Conservation (phyloP, 495 filamentous ascomycete species). For the Neurospora hispaniola region DNA sequence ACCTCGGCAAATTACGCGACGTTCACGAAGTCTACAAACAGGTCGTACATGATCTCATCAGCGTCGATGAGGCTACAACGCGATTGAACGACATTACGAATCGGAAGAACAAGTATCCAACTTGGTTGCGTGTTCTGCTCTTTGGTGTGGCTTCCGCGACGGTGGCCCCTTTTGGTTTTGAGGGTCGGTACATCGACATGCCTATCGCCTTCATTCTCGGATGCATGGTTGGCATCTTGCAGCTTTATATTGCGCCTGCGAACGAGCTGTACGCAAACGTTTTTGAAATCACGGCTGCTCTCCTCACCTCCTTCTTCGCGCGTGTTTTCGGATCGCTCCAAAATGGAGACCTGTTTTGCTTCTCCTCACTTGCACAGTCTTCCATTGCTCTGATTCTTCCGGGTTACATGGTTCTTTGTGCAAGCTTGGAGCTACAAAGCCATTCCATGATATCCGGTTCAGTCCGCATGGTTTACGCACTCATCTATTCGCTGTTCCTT, state of each 20-base stretch:
- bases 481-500: conserved; percentile 90
- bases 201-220: conserved; percentile 82
- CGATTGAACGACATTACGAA: conserved; percentile 57
- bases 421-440: conserved; percentile 79
- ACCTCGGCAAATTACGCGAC: conserved; percentile 76
- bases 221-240: conserved; percentile 68
- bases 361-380: conserved; percentile 82
- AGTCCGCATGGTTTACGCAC: conserved; percentile 90
- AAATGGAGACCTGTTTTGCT: conserved; percentile 69
- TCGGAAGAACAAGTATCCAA: conserved; percentile 50
- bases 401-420: conserved; percentile 58
- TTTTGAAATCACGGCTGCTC: conserved; percentile 80
- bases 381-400: conserved; percentile 89
- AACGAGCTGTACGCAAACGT: conserved; percentile 80
- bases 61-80: conserved; percentile 71
- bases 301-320: conserved; percentile 82
- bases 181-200: conserved; percentile 76
- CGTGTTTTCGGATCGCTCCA: conserved; percentile 78
- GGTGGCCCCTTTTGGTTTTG: conserved; percentile 84
- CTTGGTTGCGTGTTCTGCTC: conserved; percentile 66
- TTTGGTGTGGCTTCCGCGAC: conserved; percentile 74
- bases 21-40: conserved; percentile 88
- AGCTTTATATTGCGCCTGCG: conserved; percentile 67
- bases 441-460: conserved; percentile 79
- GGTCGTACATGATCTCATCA: conserved; percentile 79